A percentile compares a stretch with the other conserved stretches of the same genome.
These are phyloP conservation scores for Aphanomyces euteiches DNA, from an alignment of 352 stramenopile genomes.

Conservation along the genomic window DNA sequence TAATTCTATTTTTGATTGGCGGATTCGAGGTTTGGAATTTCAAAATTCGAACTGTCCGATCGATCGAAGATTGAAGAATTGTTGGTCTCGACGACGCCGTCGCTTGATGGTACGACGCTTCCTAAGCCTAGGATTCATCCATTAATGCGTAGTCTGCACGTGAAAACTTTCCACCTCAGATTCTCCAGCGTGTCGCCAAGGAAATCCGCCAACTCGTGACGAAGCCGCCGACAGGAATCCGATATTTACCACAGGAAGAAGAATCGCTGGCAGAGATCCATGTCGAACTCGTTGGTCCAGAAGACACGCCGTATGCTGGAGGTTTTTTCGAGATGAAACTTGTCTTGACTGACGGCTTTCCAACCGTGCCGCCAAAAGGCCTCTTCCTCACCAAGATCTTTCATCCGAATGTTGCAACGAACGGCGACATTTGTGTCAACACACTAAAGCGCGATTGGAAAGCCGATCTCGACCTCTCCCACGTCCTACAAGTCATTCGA, in stretches of 20 bases:
- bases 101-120: background rate
- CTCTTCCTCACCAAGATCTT: constrained; percentile 99
- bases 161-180: constrained; percentile 88
- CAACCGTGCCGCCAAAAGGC: constrained; percentile 76
- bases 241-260: constrained; percentile 88
- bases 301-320: constrained; percentile 96
- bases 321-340: constrained; percentile 97
- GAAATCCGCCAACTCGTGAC: constrained; percentile 91
- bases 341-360: constrained; percentile 84
- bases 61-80: background rate
- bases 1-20: too few species aligned
- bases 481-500: constrained; percentile 97
- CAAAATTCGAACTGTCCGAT: background rate
- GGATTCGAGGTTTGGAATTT: constrained; percentile 14
- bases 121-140: too few species aligned
- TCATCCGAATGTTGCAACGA: constrained; percentile 98
- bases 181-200: constrained; percentile 87
- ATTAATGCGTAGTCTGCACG: constrained; percentile 28
- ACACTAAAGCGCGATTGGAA: constrained; percentile 99
- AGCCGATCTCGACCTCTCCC: constrained; percentile 89
- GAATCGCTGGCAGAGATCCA: constrained; percentile 90
- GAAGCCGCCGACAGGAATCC: constrained; percentile 88
- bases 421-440: constrained; percentile 99
- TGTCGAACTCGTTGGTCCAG: constrained; percentile 95
- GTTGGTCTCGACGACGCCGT: background rate